Conservation (phyloP, 2,329 filamentous ascomycete species). For the Dichotomopilus funicola region DNA sequence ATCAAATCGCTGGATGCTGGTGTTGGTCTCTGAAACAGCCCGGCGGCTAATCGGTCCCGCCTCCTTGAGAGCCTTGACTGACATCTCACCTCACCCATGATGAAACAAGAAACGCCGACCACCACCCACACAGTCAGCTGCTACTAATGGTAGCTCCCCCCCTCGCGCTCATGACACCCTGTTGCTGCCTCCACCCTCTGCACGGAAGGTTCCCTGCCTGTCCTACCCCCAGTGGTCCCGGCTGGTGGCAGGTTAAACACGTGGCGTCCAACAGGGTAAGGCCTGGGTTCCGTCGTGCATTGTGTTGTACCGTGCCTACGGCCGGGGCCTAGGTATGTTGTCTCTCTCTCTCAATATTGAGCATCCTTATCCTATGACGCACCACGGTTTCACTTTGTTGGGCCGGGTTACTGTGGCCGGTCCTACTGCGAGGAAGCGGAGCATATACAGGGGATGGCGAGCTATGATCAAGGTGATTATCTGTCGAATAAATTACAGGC, state of each 20-base stretch:
- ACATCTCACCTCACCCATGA: constrained; percentile 1
- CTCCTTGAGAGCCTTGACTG: too few species aligned
- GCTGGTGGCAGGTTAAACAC: constrained; percentile 12
- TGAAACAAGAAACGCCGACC: not conserved
- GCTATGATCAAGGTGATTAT: too few species aligned
- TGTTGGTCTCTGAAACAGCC: not conserved
- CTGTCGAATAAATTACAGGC: too few species aligned
- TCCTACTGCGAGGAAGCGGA: too few species aligned
- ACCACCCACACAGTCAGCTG: not conserved
- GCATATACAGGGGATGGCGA: too few species aligned
- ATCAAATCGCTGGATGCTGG: too few species aligned
- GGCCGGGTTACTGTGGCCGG: too few species aligned
- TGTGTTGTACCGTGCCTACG: not conserved
- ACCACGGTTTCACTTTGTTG: too few species aligned
- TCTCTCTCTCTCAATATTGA: not conserved
- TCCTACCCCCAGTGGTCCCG: not conserved
- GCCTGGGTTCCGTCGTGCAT: constrained; percentile 1
- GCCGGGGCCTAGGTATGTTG: not conserved
- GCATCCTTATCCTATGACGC: not conserved
- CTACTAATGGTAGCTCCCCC: too few species aligned
- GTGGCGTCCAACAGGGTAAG: constrained; percentile 17
- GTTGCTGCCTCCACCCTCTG: not conserved
- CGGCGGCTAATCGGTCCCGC: not conserved
- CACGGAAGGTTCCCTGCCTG: not conserved
- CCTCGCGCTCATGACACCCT: too few species aligned